These are phyloP conservation scores for Ophiostoma sp. DNA, from an alignment of 2,329 filamentous ascomycete species.

Conservation along the genomic window DNA sequence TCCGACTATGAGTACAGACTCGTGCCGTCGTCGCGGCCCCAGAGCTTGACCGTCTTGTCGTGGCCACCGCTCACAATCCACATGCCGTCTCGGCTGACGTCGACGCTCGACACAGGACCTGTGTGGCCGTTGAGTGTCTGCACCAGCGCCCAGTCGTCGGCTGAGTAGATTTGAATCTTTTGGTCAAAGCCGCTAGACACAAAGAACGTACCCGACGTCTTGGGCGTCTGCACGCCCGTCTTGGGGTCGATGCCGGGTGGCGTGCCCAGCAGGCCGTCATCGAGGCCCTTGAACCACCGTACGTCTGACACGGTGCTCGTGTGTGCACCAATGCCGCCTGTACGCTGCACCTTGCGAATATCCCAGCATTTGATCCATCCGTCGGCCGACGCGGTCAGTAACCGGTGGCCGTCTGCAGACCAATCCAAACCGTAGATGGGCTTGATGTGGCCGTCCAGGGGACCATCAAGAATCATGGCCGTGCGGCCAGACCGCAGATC, in stretches of 20 bases:
- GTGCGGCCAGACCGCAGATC: slow-evolving; percentile 89
- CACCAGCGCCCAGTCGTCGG: slow-evolving; percentile 90
- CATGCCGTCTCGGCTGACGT: slow-evolving; percentile 79
- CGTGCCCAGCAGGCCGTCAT: slow-evolving; percentile 66
- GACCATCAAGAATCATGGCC: slow-evolving; percentile 91
- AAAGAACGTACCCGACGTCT: slow-evolving; percentile 88
- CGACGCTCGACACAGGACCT: slow-evolving; percentile 86
- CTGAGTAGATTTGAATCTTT: slow-evolving; percentile 92
- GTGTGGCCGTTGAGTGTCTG: slow-evolving; percentile 89
- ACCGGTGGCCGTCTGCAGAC: slow-evolving; percentile 86
- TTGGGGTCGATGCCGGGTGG: slow-evolving; percentile 59
- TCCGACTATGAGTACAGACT: slow-evolving; percentile 25
- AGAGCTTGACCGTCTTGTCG: slow-evolving; percentile 93
- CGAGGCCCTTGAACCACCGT: slow-evolving; percentile 87
- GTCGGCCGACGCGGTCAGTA: slow-evolving; percentile 88
- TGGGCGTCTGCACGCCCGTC: slow-evolving; percentile 68
- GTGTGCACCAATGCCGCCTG: slow-evolving; percentile 86
- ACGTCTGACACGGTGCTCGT: slow-evolving; percentile 89
- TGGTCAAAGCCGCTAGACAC: slow-evolving; percentile 90
- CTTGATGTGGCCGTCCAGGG: slow-evolving; percentile 77
- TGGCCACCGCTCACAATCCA: slow-evolving; percentile 96
- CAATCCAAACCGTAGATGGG: slow-evolving; percentile 94
- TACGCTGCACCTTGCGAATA: slow-evolving; percentile 80
- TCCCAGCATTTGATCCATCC: slow-evolving; percentile 99
- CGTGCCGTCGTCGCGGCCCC: slow-evolving; percentile 79